Evolutionary conservation across 306 rosid genomes (phyloP).

Genomic region (Cucurbita ficifolia): DNA sequence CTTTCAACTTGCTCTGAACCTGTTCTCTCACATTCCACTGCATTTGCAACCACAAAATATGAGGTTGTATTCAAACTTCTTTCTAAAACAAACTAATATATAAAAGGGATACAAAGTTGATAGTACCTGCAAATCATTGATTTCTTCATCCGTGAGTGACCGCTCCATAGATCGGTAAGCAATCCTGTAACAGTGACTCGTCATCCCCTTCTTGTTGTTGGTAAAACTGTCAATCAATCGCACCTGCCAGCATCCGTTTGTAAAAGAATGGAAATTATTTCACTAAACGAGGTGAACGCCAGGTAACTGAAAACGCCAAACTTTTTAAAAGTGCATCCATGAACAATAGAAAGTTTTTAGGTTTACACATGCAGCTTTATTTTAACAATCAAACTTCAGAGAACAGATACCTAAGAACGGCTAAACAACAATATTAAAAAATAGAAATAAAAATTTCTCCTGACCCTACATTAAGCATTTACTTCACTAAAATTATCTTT

Average conservation of each 20-base stretch:
- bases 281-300: background rate
- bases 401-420: background rate
- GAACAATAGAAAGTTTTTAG: background rate
- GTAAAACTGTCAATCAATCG: conserved; percentile 87
- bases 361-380: background rate
- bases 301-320: background rate
- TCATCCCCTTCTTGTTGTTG: conserved; percentile 91
- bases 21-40: conserved; percentile 29
- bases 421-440: background rate
- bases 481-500: background rate
- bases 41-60: background rate
- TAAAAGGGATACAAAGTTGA: background rate
- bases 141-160: conserved; percentile 89
- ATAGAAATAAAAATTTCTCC: too few species aligned
- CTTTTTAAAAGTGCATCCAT: background rate
- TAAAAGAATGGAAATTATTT: background rate
- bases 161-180: conserved; percentile 93
- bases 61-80: background rate
- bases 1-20: conserved; percentile 34
- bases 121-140: conserved; percentile 44
- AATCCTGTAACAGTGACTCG: conserved; percentile 94
- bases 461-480: background rate
- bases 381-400: background rate
- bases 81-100: background rate
- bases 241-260: conserved; percentile 32